phyloP scores from a whole-genome alignment of 352 stramenopile genomes.

The Pythium phragmitis region DNA sequence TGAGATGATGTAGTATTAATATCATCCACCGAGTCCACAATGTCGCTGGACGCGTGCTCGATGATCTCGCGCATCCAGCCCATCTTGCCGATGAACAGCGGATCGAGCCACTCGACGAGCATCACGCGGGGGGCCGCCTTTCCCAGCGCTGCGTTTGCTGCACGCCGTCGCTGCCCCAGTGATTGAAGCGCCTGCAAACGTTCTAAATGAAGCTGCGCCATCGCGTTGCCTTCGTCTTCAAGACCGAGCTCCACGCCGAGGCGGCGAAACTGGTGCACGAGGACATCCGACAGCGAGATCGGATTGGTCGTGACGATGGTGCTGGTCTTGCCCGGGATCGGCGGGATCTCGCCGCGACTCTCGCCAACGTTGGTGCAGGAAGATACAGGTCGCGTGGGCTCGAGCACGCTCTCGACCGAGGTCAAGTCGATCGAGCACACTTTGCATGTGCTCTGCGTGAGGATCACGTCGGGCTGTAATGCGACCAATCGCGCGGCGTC shows the following conservation, averaged over 20 bases:
- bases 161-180: constrained; percentile 18
- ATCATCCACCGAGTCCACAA: constrained; percentile 19
- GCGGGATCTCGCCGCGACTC: constrained; percentile 12
- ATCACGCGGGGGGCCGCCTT: constrained; percentile 35
- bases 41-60: constrained; percentile 13
- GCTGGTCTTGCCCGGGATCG: constrained; percentile 28
- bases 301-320: constrained; percentile 52
- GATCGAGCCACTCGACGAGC: constrained; percentile 75
- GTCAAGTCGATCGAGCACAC: constrained; percentile 75
- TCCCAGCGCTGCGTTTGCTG: constrained; percentile 7
- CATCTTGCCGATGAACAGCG: constrained; percentile 57
- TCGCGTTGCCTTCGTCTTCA: constrained; percentile 33
- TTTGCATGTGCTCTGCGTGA: constrained; percentile 70
- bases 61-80: constrained; percentile 75
- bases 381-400: neutral
- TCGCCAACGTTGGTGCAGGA: constrained; percentile 5
- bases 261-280: constrained; percentile 50
- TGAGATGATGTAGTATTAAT: neutral
- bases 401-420: constrained; percentile 38
- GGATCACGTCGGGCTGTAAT: constrained; percentile 60
- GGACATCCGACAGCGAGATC: constrained; percentile 39
- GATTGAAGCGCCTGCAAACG: constrained; percentile 31
- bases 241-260: constrained; percentile 50
- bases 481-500: constrained; percentile 38
- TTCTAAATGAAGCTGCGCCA: constrained; percentile 35